Conservation (phyloP, 139 green algal genomes). For the Chlamydomonas sp. region DNA sequence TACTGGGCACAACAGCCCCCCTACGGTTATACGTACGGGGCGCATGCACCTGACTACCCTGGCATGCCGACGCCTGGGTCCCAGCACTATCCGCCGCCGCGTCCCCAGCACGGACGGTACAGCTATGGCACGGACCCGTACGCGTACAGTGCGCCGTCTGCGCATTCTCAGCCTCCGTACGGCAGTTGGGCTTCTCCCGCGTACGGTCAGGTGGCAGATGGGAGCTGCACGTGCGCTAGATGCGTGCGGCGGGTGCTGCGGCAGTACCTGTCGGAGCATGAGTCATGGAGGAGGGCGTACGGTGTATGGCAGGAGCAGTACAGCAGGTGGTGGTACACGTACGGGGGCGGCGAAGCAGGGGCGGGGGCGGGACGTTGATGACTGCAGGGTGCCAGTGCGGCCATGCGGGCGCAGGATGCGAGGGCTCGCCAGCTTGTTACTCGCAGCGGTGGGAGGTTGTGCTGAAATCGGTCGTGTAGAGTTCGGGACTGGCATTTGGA, state of each 20-base stretch:
- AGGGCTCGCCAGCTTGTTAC: too few relatives aligned
- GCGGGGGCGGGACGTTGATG: background rate
- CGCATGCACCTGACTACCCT: background rate
- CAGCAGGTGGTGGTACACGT: constrained; percentile 6
- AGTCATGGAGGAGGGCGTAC: constrained; percentile 38
- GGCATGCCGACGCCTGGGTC: background rate
- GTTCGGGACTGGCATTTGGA: too few relatives aligned
- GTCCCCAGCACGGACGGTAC: background rate
- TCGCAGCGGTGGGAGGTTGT: too few relatives aligned
- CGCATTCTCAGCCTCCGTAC: background rate
- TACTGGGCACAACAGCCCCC: background rate
- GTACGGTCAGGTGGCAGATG: background rate
- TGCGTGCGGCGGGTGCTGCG: constrained; percentile 15
- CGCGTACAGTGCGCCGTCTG: background rate
- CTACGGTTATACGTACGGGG: background rate
- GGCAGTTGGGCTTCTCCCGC: too few relatives aligned
- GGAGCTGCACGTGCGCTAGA: background rate
- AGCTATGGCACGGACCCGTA: background rate
- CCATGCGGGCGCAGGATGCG: too few relatives aligned
- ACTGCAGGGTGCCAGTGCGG: too few relatives aligned
- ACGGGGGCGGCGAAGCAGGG: background rate
- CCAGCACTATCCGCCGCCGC: background rate
- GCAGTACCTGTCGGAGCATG: constrained; percentile 19
- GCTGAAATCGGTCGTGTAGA: too few relatives aligned
- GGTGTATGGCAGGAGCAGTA: constrained; percentile 44